Base-by-base conservation (phyloP, 1,284 basidiomycete species). In the Tilletia caries region DNA sequence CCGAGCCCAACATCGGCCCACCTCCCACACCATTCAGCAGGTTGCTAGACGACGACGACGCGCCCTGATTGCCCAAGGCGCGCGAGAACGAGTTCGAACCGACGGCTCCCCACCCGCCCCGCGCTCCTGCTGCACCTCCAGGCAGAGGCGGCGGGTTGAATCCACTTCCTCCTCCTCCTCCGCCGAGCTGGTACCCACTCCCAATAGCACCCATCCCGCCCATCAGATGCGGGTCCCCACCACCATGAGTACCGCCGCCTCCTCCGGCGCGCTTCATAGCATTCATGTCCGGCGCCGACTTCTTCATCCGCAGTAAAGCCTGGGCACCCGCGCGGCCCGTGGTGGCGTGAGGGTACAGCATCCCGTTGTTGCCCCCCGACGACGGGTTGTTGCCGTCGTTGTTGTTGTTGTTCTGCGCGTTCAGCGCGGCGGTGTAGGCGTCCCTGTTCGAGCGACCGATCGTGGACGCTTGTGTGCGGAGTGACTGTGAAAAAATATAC, bases 261-360 rank as follows among this genome's bases (percentile, higher is more conserved):
- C n/a, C n/a, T n/a, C n/a, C n/a, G n/a, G n/a, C n/a, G n/a, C n/a
- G n/a, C n/a, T n/a, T 62, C 37, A 33, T 32, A 41, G 23, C 79
- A 75, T 76, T 79, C 76, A 83, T 80, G 66, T 83, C 81, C 0
- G 81, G 81, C 23, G 79, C 81, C 33, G 76, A 79, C 69, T 83
- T 81, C 69, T 83, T 83, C 54, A 72, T 66, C 2, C 78, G 73
- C 18, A 82, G 67, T 29, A 62, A 29, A 23, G 27, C 32, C 58
- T 29, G 29, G 2, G 64, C 64, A 18, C 73, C 79, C 2, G 72
- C 64, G 6, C 78, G 73, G 34, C 79, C 79, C 27, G 74, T 76
- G 12, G 76, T 79, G 2, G 73, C 72, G 6, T 75, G 72, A 15
- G 77, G 75, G 13, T 71, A 70, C n/a, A 79, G 52, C 48, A 75